Base-by-base conservation (phyloP, 2,329 filamentous ascomycete species). In the Alternaria longipes region DNA sequence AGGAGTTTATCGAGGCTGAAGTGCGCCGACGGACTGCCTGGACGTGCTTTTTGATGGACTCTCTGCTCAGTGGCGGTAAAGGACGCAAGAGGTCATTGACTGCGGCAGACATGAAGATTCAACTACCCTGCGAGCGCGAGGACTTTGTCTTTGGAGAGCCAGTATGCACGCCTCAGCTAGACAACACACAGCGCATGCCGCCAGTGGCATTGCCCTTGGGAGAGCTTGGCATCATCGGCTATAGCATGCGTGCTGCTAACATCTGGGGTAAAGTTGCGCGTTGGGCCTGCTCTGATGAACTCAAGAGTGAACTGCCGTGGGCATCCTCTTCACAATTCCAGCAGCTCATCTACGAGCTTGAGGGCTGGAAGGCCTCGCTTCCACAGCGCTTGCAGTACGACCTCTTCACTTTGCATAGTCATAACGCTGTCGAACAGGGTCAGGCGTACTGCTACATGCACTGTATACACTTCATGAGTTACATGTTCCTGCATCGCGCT, bases 31-130 rank as follows among this genome's bases (percentile, higher is more conserved):
- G 78, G 8, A 80, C 78, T 1, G 78, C 78, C 12, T 80, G 78
- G 78, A 80, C 78, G 1, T 80, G 78, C 65, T 80, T 80, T 67
- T 69, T 80, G 26, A 80, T 80, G 78, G 78, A 80, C 67, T 80
- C 77, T 56, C 68, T 80, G 40, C 68, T 80, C 26, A 80, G 78
- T 49, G 78, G 78, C 32, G 78, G 78, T 8, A 80, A 79, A 54
- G 78, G 78, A 0, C 73, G 78, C n/a, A 79, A 77, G 63, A 61
- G 78, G 6, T 75, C 75, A 8, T 63, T 80, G 42, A 68, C 67
- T 0, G 73, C 74, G 11, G 57, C 64, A 2, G 78, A 80, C 56
- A 80, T 80, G 76, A 61, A 63, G 28, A 77, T 80, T 18, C 78
- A 79, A 64, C 70, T 80, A 9, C 78, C 78, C 8, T 80, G 78